phyloP scores from a whole-genome alignment of 2,329 filamentous ascomycete genomes.

The Penicillium italicum region DNA sequence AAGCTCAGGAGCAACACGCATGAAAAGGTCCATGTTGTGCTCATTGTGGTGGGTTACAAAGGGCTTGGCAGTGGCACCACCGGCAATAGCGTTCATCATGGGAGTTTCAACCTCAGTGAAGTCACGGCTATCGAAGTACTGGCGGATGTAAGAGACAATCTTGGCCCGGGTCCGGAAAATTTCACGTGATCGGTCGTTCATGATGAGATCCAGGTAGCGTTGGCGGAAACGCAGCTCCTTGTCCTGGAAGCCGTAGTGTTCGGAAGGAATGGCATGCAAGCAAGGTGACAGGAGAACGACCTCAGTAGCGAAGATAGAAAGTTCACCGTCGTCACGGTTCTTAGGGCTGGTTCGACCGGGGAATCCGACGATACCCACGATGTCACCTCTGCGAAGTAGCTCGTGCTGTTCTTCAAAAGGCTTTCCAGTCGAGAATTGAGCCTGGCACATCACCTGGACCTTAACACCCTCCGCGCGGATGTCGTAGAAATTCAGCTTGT shows the following conservation, averaged over 20 bases:
- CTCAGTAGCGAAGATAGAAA: conserved; percentile 88
- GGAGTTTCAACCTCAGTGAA: conserved; percentile 96
- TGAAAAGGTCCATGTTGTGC: conserved; percentile 86
- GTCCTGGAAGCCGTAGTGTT: conserved; percentile 94
- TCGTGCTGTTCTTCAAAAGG: conserved; percentile 87
- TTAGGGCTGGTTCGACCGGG: conserved; percentile 84
- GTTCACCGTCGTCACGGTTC: conserved; percentile 81
- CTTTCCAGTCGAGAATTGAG: conserved; percentile 68
- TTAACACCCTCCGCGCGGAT: conserved; percentile 70
- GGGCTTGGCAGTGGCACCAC: conserved; percentile 90
- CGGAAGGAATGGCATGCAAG: conserved; percentile 77
- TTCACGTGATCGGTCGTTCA: conserved; percentile 83
- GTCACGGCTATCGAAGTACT: conserved; percentile 80
- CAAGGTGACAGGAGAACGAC: conserved; percentile 84
- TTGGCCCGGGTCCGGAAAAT: conserved; percentile 81
- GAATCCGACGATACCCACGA: conserved; percentile 82
- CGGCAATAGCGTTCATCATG: conserved; percentile 94
- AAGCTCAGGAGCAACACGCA: conserved; percentile 91
- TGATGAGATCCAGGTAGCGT: conserved; percentile 91
- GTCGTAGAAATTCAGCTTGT: conserved; percentile 91
- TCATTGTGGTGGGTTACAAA: conserved; percentile 98
- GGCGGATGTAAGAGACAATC: conserved; percentile 83
- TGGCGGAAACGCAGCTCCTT: conserved; percentile 90
- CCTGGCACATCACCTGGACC: conserved; percentile 89
- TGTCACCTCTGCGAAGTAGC: conserved; percentile 82